Percentiles rank a stretch among this genome's conserved stretches.
These are phyloP conservation scores for Trifolium repens DNA, from an alignment of 306 rosid genomes.

Conservation along the genomic window DNA sequence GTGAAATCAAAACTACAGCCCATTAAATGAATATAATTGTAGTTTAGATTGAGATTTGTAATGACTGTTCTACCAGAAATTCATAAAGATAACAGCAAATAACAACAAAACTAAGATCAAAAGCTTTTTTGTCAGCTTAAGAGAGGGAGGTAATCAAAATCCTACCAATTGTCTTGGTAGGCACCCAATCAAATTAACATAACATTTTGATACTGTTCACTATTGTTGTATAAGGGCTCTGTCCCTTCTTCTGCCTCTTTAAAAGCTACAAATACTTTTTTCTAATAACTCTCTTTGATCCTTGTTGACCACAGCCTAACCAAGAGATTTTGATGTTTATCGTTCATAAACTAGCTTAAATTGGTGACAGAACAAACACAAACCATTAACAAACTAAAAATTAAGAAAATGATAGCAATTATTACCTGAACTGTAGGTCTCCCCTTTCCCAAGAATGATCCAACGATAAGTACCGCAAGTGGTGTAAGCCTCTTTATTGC, in stretches of 20 bases:
- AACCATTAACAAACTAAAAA: background rate
- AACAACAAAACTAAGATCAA: background rate
- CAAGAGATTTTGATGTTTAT: background rate
- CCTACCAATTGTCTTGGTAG: constrained; percentile 6
- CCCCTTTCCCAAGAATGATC: constrained; percentile 75
- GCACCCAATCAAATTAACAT: constrained; percentile 32
- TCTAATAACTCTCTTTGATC: background rate
- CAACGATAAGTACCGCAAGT: constrained; percentile 85
- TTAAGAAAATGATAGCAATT: constrained; percentile 5
- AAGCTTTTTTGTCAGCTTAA: constrained; percentile 24
- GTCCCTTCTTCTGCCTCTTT: constrained; percentile 9
- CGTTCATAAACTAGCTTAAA: constrained; percentile 6
- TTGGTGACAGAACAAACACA: background rate
- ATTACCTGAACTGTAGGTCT: constrained; percentile 69
- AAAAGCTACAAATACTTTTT: constrained; percentile 23
- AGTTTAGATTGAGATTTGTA: constrained; percentile 12
- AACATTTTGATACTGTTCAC: background rate
- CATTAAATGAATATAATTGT: constrained; percentile 14
- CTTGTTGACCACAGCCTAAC: background rate
- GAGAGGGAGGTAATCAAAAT: constrained; percentile 15
- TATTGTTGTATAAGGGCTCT: constrained; percentile 17
- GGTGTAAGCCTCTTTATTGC: constrained; percentile 99
- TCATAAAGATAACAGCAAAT: constrained; percentile 5
- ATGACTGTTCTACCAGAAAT: constrained; percentile 21
- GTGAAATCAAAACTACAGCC: constrained; percentile 22